Evolutionary conservation across 116 monocot genomes (phyloP).

Genomic region (Papilionanthe hybrid): DNA sequence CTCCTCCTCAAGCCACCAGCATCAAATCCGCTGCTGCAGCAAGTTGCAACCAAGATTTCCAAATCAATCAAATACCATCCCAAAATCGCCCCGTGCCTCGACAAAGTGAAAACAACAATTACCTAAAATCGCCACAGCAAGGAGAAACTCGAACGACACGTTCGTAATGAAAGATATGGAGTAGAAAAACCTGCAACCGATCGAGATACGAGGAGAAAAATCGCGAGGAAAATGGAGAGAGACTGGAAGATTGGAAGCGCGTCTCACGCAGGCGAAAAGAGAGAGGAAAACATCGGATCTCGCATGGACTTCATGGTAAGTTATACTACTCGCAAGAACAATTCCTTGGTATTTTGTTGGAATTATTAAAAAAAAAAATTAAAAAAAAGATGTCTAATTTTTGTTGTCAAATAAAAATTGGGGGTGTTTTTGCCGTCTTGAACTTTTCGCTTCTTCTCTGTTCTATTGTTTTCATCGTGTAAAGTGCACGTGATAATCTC

Average conservation of each 20-base stretch:
- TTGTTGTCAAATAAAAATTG: neutral
- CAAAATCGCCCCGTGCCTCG: neutral
- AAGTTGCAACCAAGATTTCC: neutral
- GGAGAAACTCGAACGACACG: neutral
- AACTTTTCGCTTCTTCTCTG: neutral
- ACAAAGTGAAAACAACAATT: neutral
- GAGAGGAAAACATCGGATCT: neutral
- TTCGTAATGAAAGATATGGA: neutral
- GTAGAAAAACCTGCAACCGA: neutral
- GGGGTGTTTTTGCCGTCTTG: neutral
- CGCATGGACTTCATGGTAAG: neutral
- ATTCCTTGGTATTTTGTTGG: neutral
- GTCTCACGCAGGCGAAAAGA: neutral
- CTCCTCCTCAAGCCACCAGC: neutral
- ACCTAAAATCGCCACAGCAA: neutral
- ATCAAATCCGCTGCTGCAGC: neutral
- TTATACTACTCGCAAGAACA: neutral
- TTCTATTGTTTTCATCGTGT: neutral
- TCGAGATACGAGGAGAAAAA: neutral
- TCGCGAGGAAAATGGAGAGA: neutral
- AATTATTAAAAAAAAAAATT: neutral
- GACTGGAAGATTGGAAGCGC: neutral
- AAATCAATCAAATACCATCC: constrained; percentile 3
- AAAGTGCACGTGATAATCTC: neutral
- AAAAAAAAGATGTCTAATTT: neutral